These are phyloP conservation scores for Cercospora zeae-maydis DNA, from an alignment of 2,329 filamentous ascomycete genomes.

Conservation along the genomic window DNA sequence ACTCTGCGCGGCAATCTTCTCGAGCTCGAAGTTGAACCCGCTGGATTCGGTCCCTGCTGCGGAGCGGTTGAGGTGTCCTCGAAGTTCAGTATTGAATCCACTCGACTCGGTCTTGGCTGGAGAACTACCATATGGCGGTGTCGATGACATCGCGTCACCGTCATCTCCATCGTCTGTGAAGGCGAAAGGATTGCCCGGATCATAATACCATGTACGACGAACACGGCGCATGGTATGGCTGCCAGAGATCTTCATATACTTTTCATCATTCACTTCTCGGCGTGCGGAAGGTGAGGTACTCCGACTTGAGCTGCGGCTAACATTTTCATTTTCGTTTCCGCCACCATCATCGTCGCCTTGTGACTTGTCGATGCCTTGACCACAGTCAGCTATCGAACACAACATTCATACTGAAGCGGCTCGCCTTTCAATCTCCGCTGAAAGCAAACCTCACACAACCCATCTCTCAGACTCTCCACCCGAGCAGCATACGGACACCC, in stretches of 20 bases:
- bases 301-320: not conserved
- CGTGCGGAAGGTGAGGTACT: constrained; percentile 10
- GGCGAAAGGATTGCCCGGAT: constrained; percentile 30
- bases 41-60: not conserved
- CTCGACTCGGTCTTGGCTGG: constrained; percentile 4
- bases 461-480: constrained; percentile 9
- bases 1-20: not conserved
- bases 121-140: not conserved
- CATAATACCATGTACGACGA: constrained; percentile 28
- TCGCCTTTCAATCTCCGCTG: constrained; percentile 14
- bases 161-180: not conserved
- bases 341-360: not conserved
- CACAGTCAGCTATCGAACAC: not conserved
- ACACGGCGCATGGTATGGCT: constrained; percentile 19
- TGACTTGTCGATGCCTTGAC: not conserved
- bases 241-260: constrained; percentile 20
- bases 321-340: not conserved
- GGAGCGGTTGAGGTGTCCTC: not conserved
- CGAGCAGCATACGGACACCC: constrained; percentile 14
- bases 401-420: constrained; percentile 1
- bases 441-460: constrained; percentile 17
- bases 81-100: constrained; percentile 3
- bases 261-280: constrained; percentile 20
- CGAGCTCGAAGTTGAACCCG: constrained; percentile 3
- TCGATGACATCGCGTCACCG: not conserved